phyloP scores from a whole-genome alignment of 192 early-diverging fungal species.

The Entomortierella lignicola region DNA sequence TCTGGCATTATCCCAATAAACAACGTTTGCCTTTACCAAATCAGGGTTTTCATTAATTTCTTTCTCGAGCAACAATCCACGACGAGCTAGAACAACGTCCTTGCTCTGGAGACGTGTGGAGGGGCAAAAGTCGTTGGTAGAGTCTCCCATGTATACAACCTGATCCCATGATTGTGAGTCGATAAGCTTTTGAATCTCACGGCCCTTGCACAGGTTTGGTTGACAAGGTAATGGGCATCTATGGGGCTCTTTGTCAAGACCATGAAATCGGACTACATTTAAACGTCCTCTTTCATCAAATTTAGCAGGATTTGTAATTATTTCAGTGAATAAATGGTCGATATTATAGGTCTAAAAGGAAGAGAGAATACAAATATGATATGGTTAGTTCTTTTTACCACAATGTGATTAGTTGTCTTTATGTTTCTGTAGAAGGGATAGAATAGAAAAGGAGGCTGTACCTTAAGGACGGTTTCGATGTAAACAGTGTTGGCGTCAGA shows the following conservation, averaged over 20 bases:
- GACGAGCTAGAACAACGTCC: constrained; percentile 36
- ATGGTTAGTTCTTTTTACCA: too few species aligned
- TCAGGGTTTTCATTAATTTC: constrained; percentile 21
- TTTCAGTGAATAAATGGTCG: constrained; percentile 52
- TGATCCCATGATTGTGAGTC: constrained; percentile 39
- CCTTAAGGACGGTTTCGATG: constrained; percentile 70
- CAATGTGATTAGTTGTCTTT: too few species aligned
- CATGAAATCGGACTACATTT: constrained; percentile 56
- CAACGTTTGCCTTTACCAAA: constrained; percentile 29
- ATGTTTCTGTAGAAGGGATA: neutral
- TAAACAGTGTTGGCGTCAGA: constrained; percentile 74
- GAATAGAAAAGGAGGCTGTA: constrained; percentile 21
- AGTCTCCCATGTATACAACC: constrained; percentile 66
- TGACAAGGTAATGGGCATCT: constrained; percentile 63
- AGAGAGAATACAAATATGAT: neutral
- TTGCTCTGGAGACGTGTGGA: constrained; percentile 47
- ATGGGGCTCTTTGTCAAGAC: constrained; percentile 54
- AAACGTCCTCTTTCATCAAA: constrained; percentile 58
- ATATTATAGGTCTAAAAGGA: constrained; percentile 58
- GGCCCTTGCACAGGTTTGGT: constrained; percentile 74
- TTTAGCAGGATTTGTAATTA: constrained; percentile 70
- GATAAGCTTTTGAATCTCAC: constrained; percentile 44
- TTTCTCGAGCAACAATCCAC: constrained; percentile 31
- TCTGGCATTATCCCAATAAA: constrained; percentile 29
- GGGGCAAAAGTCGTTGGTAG: constrained; percentile 66